phyloP scores from a whole-genome alignment of 192 early-diverging fungal genomes.

The Phlyctochytrium bullatum region DNA sequence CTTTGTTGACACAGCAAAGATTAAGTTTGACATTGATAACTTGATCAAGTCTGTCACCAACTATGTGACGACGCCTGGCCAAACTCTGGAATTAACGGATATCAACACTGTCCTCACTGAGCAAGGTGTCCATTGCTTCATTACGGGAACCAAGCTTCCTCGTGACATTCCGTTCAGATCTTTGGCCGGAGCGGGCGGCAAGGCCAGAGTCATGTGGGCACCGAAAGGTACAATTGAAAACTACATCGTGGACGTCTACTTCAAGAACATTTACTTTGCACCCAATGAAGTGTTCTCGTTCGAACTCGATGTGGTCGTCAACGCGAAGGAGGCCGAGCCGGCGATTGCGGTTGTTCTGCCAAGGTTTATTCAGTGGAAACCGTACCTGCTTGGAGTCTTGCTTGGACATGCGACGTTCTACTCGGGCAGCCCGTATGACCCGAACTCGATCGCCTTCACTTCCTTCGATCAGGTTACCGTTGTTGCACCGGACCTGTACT shows the following conservation, averaged over 20 bases:
- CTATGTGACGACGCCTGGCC: slow-evolving; percentile 9
- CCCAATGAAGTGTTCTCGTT: slow-evolving; percentile 11
- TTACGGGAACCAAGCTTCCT: slow-evolving; percentile 8
- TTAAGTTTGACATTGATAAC: slow-evolving; percentile 10
- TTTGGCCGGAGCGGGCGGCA: slow-evolving; percentile 9
- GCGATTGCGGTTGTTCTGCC: slow-evolving; percentile 9
- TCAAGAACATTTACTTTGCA: slow-evolving; percentile 8
- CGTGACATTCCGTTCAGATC: slow-evolving; percentile 18
- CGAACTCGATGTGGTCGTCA: slow-evolving; percentile 2
- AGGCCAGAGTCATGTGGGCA: slow-evolving; percentile 9
- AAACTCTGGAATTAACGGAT: slow-evolving; percentile 14
- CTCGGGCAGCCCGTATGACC: slow-evolving; percentile 9
- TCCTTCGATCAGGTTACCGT: slow-evolving; percentile 12
- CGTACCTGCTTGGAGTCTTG: slow-evolving; percentile 1
- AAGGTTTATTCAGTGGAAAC: slow-evolving; percentile 9
- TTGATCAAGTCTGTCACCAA: slow-evolving; percentile 17
- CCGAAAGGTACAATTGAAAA: neutral
- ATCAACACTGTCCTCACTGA: slow-evolving; percentile 2
- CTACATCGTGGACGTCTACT: slow-evolving; percentile 8
- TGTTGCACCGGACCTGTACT: slow-evolving; percentile 11
- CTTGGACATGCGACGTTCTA: neutral
- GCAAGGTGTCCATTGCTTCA: slow-evolving; percentile 4
- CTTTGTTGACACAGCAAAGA: slow-evolving; percentile 2
- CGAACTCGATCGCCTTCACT: slow-evolving; percentile 3
- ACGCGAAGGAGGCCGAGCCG: neutral